Base-by-base conservation (phyloP, 805 yeast species). In the Saccharomycopsis sp. region DNA sequence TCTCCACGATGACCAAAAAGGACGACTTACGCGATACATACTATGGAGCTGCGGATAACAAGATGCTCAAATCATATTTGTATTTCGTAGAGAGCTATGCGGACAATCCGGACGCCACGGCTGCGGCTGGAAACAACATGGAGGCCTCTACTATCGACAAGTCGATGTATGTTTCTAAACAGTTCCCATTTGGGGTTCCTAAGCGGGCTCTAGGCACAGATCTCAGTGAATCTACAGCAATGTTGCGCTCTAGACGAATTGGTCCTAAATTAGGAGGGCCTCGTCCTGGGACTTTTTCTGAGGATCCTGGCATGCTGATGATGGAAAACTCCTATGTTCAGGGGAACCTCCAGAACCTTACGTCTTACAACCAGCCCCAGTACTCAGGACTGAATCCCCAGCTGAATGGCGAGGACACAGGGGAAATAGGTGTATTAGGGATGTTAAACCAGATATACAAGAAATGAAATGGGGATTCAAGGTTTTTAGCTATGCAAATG, bases 51-150 rank as follows among this genome's bases (percentile, higher is more conserved):
- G 64, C 77, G 1, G 94, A 91, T 65, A 91, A 85, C 61, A 91
- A 92, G 68, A 91, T 92, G 97, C 82, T 89, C 72, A 89, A 89
- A 65, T 89, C 97, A 0, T 91, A 90, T 68, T 75, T 91, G 72
- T 85, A 90, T 68, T 91, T 91, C 68, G 73, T 91, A 65, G 96
- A 91, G 66, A 89, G 91, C 64, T 91, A 91, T 70, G 91, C 84
- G 3, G 75, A 75, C 57, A 71, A 7, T 68, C 72, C 23, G 57
- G 41, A 18, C 63, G 59, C 44, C 54, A 54, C 20, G 21, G 57
- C 50, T 23, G 57, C 59, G n/a, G 55, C 65, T 4, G 37, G 34
- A 15, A 40, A 16, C 8, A 29, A n/a, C n/a, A 24, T 3, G 3
- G 24, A 51, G 34, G 12, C 23, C 20, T 8, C 48, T 21, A 50